phyloP scores from a whole-genome alignment of 352 stramenopile species.

The Globisporangium apiculatum region DNA sequence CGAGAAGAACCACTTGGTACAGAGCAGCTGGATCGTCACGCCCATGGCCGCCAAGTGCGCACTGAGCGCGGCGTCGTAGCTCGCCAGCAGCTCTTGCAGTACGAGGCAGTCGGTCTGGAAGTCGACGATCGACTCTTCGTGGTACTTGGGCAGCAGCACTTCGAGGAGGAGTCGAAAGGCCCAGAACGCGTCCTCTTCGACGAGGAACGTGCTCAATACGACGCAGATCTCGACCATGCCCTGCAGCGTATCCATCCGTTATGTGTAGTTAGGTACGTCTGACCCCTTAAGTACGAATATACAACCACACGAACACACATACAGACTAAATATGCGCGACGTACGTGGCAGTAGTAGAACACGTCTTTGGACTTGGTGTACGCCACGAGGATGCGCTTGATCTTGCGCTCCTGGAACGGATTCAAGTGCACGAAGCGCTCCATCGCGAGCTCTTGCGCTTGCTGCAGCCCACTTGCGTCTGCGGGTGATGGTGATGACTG shows the following conservation, averaged over 20 bases:
- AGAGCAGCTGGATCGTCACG: constrained; percentile 69
- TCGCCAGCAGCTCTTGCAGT: constrained; percentile 60
- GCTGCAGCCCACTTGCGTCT: constrained; percentile 37
- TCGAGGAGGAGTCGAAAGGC: constrained; percentile 67
- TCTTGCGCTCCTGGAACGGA: constrained; percentile 80
- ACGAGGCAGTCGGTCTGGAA: constrained; percentile 82
- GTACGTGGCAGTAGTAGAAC: constrained; percentile 67
- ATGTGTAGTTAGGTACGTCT: background rate
- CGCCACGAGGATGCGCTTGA: constrained; percentile 66
- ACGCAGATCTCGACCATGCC: constrained; percentile 80
- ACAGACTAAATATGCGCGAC: background rate
- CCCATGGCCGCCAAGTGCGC: constrained; percentile 51
- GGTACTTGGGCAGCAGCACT: constrained; percentile 70
- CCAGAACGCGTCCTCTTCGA: constrained; percentile 77
- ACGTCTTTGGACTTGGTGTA: constrained; percentile 68
- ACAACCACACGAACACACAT: background rate
- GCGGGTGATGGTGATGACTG: constrained; percentile 1
- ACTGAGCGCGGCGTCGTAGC: constrained; percentile 38
- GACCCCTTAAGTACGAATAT: background rate
- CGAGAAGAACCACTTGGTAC: constrained; percentile 84
- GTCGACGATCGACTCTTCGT: constrained; percentile 69
- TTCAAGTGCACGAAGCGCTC: constrained; percentile 74
- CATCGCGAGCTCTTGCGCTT: constrained; percentile 74
- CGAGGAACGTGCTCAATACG: constrained; percentile 67
- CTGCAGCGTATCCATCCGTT: constrained; percentile 4